Evolutionary conservation across 2,329 filamentous ascomycete species (phyloP).

Genomic region (Madurella mycetomatis): DNA sequence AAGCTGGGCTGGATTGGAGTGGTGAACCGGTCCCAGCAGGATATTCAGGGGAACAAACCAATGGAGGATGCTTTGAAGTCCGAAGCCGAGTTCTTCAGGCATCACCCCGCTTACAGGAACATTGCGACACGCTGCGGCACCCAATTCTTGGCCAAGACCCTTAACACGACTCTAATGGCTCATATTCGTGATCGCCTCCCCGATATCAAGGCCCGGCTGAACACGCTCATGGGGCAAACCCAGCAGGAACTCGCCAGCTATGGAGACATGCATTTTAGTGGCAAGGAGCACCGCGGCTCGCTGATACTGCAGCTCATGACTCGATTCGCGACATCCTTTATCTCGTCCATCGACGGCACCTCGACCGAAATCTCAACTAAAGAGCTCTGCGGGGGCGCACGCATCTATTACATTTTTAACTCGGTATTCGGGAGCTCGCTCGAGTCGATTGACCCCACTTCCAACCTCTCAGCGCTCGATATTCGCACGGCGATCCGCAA

Average conservation of each 20-base stretch:
- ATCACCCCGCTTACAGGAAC: slow-evolving; percentile 94
- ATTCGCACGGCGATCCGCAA: slow-evolving; percentile 97
- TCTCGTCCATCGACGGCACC: slow-evolving; percentile 96
- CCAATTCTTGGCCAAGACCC: slow-evolving; percentile 86
- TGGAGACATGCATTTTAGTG: slow-evolving; percentile 94
- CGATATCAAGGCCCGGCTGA: slow-evolving; percentile 95
- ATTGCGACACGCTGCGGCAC: slow-evolving; percentile 93
- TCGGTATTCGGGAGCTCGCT: slow-evolving; percentile 96
- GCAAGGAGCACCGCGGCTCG: slow-evolving; percentile 92
- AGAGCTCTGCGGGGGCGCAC: slow-evolving; percentile 87
- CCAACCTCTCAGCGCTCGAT: slow-evolving; percentile 88
- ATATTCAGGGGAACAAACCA: slow-evolving; percentile 95
- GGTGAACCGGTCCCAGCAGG: slow-evolving; percentile 95
- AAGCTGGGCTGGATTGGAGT: slow-evolving; percentile 98
- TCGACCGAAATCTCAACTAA: slow-evolving; percentile 98
- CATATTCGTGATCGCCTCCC: slow-evolving; percentile 94
- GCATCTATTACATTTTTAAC: slow-evolving; percentile 99
- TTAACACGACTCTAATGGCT: slow-evolving; percentile 91
- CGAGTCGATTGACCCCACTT: slow-evolving; percentile 93
- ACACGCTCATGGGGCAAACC: slow-evolving; percentile 99
- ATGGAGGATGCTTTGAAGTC: slow-evolving; percentile 85
- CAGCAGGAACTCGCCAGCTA: slow-evolving; percentile 98
- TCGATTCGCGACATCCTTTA: slow-evolving; percentile 94
- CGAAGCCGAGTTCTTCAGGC: slow-evolving; percentile 92
- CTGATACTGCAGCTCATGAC: slow-evolving; percentile 97